Conservation (phyloP, 1,284 basidiomycete species). For the Marasmius sp. region DNA sequence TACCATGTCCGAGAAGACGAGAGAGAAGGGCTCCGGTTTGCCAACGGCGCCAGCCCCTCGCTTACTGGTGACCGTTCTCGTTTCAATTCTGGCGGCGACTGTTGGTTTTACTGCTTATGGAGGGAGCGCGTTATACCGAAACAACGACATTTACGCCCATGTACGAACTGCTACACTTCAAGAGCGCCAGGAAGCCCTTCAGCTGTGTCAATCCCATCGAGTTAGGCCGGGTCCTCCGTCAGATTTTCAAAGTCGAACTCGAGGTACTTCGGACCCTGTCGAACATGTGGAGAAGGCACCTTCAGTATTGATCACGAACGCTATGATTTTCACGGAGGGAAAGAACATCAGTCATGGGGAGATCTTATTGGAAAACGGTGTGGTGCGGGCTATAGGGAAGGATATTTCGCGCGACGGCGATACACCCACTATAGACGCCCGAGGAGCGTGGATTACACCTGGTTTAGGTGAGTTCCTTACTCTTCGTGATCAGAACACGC, state of each 20-base stretch:
- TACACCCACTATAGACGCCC: conserved; percentile 51
- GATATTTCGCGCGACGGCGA: conserved; percentile 39
- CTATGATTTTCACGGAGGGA: conserved; percentile 75
- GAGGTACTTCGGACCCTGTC: conserved; percentile 70
- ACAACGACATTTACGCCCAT: conserved; percentile 15
- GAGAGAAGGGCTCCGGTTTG: neutral
- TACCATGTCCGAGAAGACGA: neutral
- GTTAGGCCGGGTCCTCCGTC: conserved; percentile 47
- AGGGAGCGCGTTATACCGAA: neutral
- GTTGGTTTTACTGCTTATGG: neutral
- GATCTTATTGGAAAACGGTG: conserved; percentile 56
- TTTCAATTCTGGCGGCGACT: neutral
- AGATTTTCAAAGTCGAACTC: conserved; percentile 38
- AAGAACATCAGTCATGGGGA: conserved; percentile 66
- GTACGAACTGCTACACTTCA: conserved; percentile 22
- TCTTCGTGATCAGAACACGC: neutral
- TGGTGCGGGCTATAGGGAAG: conserved; percentile 57
- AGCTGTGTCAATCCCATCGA: conserved; percentile 44
- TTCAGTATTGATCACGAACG: conserved; percentile 65
- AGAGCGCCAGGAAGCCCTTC: conserved; percentile 25
- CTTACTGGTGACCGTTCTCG: neutral
- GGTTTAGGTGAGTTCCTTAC: conserved; percentile 46
- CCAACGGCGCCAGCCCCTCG: neutral
- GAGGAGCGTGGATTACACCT: conserved; percentile 69
- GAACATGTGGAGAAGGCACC: conserved; percentile 65